phyloP scores from a whole-genome alignment of 139 green algal genomes.

The Closterium sp. region DNA sequence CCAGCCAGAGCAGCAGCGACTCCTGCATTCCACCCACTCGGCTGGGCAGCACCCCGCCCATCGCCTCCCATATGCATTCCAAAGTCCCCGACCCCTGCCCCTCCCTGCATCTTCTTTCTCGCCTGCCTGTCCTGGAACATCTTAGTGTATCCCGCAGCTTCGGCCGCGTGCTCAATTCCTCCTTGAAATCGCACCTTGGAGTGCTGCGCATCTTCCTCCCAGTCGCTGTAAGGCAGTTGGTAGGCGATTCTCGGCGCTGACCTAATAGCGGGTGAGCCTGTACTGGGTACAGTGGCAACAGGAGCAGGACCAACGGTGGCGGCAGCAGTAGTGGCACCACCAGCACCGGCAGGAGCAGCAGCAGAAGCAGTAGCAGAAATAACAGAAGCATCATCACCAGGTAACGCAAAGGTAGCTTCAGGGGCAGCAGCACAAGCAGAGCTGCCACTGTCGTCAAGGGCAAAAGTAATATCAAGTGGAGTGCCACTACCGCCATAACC shows the following conservation, averaged over 20 bases:
- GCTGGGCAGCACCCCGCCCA: too few species aligned
- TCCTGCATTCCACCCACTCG: neutral
- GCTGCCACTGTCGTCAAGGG: neutral
- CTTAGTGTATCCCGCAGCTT: neutral
- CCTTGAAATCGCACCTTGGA: neutral
- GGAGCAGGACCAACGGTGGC: neutral
- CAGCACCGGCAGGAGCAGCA: neutral
- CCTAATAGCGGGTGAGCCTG: neutral
- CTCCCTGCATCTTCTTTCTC: neutral
- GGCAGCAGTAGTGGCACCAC: neutral
- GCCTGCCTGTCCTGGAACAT: neutral
- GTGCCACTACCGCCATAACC: neutral
- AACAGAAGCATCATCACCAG: neutral
- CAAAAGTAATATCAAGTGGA: neutral
- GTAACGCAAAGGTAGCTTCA: neutral
- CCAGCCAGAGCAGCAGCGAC: neutral
- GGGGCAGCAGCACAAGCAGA: neutral
- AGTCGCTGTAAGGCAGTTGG: neutral
- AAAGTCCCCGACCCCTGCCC: neutral
- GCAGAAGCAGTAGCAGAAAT: neutral
- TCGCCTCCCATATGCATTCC: neutral
- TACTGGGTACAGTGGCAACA: neutral
- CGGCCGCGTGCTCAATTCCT: neutral
- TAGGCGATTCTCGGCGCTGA: neutral
- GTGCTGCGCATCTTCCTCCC: neutral